phyloP scores from a whole-genome alignment of 2,329 filamentous ascomycete genomes.

The Penicillium brasilianum region DNA sequence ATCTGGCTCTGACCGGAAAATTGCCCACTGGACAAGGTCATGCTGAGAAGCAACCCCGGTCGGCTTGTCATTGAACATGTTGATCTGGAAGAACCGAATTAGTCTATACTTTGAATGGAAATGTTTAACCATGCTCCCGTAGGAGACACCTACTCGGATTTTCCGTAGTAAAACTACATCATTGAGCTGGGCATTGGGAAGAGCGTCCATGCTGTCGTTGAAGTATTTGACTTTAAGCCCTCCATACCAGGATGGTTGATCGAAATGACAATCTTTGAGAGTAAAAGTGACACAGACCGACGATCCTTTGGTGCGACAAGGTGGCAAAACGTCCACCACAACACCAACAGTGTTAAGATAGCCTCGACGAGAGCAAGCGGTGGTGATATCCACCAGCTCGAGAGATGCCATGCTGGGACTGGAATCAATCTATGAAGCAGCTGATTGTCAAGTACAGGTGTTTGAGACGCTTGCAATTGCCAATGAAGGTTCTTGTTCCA shows the following conservation, averaged over 20 bases:
- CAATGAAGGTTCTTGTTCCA: conserved; percentile 6
- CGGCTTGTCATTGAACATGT: conserved; percentile 24
- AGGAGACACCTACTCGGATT: conserved; percentile 56
- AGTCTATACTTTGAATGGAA: conserved; percentile 25
- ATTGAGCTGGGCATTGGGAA: conserved; percentile 55
- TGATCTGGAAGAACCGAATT: conserved; percentile 25
- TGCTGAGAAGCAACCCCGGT: conserved; percentile 36
- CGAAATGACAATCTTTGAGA: conserved; percentile 62
- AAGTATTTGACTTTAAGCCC: conserved; percentile 66
- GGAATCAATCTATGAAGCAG: not conserved
- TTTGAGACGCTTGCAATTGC: not conserved
- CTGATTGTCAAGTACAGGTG: not conserved
- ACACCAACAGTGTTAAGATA: conserved; percentile 70
- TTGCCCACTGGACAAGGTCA: conserved; percentile 39
- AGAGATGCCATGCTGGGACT: conserved; percentile 24
- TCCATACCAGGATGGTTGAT: conserved; percentile 45
- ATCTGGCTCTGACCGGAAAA: conserved; percentile 39
- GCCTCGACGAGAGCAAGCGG: conserved; percentile 45
- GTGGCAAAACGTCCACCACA: conserved; percentile 67
- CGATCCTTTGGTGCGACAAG: conserved; percentile 55
- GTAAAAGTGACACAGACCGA: conserved; percentile 68
- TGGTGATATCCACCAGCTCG: conserved; percentile 54
- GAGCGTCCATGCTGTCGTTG: conserved; percentile 46
- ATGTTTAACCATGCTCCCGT: conserved; percentile 12
- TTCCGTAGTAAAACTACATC: conserved; percentile 69